Evolutionary conservation across 2,329 filamentous ascomycete genomes (phyloP).

Genomic region (Gnomoniopsis smithogilvyi): DNA sequence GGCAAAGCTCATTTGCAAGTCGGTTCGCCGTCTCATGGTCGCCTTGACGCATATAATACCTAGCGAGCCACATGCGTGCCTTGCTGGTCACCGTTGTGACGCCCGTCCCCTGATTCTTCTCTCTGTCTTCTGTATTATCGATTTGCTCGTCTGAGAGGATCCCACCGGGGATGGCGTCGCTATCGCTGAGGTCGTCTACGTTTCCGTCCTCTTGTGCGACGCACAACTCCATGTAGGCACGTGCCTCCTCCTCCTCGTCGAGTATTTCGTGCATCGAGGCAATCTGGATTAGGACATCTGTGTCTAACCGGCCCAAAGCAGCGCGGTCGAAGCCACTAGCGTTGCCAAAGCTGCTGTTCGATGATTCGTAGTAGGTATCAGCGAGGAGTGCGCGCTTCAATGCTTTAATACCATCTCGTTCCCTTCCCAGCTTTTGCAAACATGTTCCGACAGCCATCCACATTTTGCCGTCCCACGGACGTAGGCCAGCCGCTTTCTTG

Average conservation of each 20-base stretch:
- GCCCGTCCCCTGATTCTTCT: constrained; percentile 61
- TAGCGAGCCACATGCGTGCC: constrained; percentile 89
- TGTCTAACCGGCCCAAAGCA: constrained; percentile 67
- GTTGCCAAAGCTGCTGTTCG: constrained; percentile 52
- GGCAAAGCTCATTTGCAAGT: constrained; percentile 85
- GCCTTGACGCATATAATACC: constrained; percentile 70
- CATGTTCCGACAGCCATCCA: constrained; percentile 96
- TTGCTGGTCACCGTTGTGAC: constrained; percentile 91
- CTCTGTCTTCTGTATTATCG: constrained; percentile 35
- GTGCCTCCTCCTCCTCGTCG: constrained; percentile 73
- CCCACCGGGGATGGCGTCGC: constrained; percentile 45
- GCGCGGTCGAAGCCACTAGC: constrained; percentile 45
- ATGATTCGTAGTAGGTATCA: constrained; percentile 75
- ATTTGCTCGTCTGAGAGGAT: constrained; percentile 33
- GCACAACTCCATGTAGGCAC: constrained; percentile 93
- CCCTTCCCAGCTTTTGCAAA: constrained; percentile 81
- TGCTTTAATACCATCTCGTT: constrained; percentile 90
- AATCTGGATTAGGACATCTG: constrained; percentile 87
- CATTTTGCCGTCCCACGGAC: constrained; percentile 98
- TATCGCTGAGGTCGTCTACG: constrained; percentile 40
- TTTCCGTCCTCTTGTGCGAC: constrained; percentile 79
- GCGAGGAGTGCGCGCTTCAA: constrained; percentile 89
- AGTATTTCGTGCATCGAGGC: constrained; percentile 84
- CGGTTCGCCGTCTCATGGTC: constrained; percentile 76
- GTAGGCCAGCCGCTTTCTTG: constrained; percentile 86